Evolutionary conservation across 192 early-diverging fungal genomes (phyloP), one percentile per base, ranked within the genome.

Genomic region (Entomortierella chlamydospora): DNA sequence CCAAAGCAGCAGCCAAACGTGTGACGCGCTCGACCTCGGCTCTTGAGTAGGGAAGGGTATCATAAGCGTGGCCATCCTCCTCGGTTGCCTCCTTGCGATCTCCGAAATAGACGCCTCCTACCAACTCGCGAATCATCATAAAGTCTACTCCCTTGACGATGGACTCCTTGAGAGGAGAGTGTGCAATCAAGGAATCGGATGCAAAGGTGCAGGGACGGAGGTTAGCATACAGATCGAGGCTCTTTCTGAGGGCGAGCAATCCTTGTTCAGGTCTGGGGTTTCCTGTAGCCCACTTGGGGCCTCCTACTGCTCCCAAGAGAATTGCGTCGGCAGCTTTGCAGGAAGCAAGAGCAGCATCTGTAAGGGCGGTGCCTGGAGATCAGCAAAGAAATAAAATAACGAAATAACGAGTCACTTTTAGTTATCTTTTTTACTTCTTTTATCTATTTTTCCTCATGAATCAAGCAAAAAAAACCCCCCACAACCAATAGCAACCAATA

Each of bases 101-200:
- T 50, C 98, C 98, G 89, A 98, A 99, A 85, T 99, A 99, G 74
- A 98, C 95, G 33, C 98, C 98, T 70, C 97, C 96, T 11, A 97
- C 95, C 62, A 99, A 88, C 83, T 99, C 98, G 50, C 98, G 90
- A 23, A 99, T 87, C 70, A 99, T 91, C 33, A 93, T 90, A 83
- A 97, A 97, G 61, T 97, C 93, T 52, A 93, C 94, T 23, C 93
- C 96, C 67, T 95, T 86, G 42, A 98, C 96, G 54, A 97, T 85
- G 15, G 94, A 91, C 72, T 94, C 93, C 81, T 95, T 96, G 78
- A 99, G 85, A 25, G 98, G 98, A 23, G 96, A 97, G 74, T 90
- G 85, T 73, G 89, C 80, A 54, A 93, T 84, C 58, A 98, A 85
- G 37, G 94, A 85, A 22, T 93, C 88, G 22, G 93, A 94, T 20